Conservation (phyloP, 2,329 filamentous ascomycete species). For the Tympanopsis confertula region DNA sequence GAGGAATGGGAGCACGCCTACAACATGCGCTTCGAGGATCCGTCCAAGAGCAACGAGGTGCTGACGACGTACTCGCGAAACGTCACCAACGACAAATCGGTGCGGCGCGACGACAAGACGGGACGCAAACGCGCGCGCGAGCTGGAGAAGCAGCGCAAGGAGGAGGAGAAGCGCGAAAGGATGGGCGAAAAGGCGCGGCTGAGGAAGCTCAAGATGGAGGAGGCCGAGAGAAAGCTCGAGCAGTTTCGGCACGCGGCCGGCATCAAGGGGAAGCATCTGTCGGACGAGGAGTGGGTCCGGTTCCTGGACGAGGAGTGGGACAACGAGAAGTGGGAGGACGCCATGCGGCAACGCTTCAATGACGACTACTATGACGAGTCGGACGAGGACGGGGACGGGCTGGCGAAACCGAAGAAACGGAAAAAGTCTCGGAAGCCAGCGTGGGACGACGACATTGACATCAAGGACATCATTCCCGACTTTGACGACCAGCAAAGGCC, state of each 20-base stretch:
- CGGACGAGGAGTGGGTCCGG: conserved; percentile 71
- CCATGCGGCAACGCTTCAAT: conserved; percentile 81
- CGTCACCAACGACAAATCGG: conserved; percentile 67
- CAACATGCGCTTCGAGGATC: conserved; percentile 92
- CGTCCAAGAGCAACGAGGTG: conserved; percentile 74
- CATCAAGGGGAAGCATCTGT: conserved; percentile 49
- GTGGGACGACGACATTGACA: conserved; percentile 97
- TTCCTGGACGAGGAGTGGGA: conserved; percentile 85
- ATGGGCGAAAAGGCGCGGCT: conserved; percentile 74
- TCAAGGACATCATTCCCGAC: conserved; percentile 79
- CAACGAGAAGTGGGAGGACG: conserved; percentile 76
- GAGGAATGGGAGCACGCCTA: conserved; percentile 88
- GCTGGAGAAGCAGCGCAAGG: conserved; percentile 64
- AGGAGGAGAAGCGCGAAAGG: conserved; percentile 64
- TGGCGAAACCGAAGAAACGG: conserved; percentile 36
- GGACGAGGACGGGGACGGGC: conserved; percentile 28
- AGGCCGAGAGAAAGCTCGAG: conserved; percentile 74
- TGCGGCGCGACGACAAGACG: conserved; percentile 71
- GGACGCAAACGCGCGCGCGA: conserved; percentile 70
- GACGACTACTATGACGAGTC: conserved; percentile 76
- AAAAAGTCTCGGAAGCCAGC: conserved; percentile 68
- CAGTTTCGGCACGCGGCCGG: conserved; percentile 87
- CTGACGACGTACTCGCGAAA: conserved; percentile 84
- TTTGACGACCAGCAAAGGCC: conserved; percentile 55
- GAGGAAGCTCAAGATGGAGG: conserved; percentile 79